phyloP scores from a whole-genome alignment of 345 rosid genomes.

The Bruguiera sexangula region DNA sequence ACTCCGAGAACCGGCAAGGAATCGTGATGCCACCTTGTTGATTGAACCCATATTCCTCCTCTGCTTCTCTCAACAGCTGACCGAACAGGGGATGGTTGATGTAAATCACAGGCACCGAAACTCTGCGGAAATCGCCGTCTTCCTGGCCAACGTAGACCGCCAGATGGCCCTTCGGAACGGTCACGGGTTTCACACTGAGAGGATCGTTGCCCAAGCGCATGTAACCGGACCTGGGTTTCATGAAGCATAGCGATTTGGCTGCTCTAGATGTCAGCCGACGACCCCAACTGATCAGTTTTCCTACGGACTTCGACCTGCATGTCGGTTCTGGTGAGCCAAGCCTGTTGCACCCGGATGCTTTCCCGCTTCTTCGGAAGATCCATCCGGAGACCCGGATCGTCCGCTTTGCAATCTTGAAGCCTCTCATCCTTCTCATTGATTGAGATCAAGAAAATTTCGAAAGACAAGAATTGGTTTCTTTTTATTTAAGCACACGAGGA shows the following conservation, averaged over 20 bases:
- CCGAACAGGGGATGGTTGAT: conserved; percentile 91
- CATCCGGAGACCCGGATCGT: conserved; percentile 51
- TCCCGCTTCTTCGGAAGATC: conserved; percentile 38
- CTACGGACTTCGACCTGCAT: conserved; percentile 34
- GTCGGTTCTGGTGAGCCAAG: conserved; percentile 11
- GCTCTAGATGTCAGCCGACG: conserved; percentile 54
- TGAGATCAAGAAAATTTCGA: neutral
- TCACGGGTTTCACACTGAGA: conserved; percentile 19
- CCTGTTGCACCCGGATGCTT: conserved; percentile 28
- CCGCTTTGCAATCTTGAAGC: conserved; percentile 61
- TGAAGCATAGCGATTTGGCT: conserved; percentile 44
- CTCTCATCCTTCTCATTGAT: conserved; percentile 48
- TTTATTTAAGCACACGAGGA: neutral
- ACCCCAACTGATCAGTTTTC: conserved; percentile 60
- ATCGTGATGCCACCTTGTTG: conserved; percentile 89
- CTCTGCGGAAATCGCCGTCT: conserved; percentile 67
- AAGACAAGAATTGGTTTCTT: neutral
- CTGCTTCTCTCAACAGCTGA: conserved; percentile 66
- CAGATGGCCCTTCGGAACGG: conserved; percentile 71
- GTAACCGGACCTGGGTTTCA: conserved; percentile 38
- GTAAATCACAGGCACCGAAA: conserved; percentile 80
- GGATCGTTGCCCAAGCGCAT: conserved; percentile 37
- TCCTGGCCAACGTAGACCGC: conserved; percentile 83
- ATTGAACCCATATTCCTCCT: conserved; percentile 72
- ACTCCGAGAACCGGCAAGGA: conserved; percentile 78